Percentiles rank a stretch among this genome's conserved stretches.
Evolutionary conservation across 495 filamentous ascomycete genomes (phyloP).

Genomic region (Talaromyces wortmannii): DNA sequence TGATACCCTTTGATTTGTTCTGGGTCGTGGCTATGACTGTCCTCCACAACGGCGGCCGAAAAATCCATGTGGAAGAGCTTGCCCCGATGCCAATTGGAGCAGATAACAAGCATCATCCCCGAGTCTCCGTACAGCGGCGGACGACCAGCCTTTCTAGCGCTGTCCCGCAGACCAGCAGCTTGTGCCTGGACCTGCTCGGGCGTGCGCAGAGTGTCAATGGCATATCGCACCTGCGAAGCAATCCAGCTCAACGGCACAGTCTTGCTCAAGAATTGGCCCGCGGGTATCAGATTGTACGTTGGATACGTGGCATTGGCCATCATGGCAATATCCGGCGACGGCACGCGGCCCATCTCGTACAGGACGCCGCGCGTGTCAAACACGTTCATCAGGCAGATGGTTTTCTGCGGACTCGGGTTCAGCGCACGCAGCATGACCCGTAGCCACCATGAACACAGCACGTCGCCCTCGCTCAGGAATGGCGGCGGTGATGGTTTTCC

Average conservation of each 20-base stretch:
- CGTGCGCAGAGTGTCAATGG: conserved; percentile 35
- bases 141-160: conserved; percentile 7
- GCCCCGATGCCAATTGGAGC: conserved; percentile 41
- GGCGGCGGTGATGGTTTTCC: neutral
- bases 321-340: conserved; percentile 17
- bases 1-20: neutral
- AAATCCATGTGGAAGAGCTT: conserved; percentile 40
- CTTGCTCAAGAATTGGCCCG: conserved; percentile 23
- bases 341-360: conserved; percentile 10
- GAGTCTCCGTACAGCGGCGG: conserved; percentile 25
- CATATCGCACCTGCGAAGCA: conserved; percentile 25
- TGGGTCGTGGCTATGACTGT: neutral
- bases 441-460: conserved; percentile 17
- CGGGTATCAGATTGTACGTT: conserved; percentile 24
- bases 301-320: conserved; percentile 24
- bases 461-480: conserved; percentile 23
- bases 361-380: conserved; percentile 13
- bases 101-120: conserved; percentile 23
- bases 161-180: conserved; percentile 8
- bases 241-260: conserved; percentile 25
- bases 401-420: conserved; percentile 3
- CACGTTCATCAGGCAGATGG: conserved; percentile 15
- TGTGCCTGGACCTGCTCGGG: conserved; percentile 34
- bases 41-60: conserved; percentile 25
- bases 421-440: conserved; percentile 13